Evolutionary conservation across 345 rosid species (phyloP), one percentile per base, ranked within the genome.

Genomic region (Eucalyptus pauciflora): DNA sequence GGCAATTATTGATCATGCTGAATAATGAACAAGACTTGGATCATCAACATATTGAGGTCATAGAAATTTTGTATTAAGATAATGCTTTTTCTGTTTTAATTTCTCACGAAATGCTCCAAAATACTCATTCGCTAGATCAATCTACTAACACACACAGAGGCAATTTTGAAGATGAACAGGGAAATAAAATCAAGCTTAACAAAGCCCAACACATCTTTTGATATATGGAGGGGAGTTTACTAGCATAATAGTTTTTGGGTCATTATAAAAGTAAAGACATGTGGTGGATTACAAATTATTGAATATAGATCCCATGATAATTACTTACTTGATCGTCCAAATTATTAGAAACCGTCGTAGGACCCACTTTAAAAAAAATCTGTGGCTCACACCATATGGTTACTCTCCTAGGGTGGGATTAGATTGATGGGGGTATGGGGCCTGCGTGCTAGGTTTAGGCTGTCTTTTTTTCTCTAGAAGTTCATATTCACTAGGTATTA

Each of bases 221-320:
- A 51, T 51, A 51, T 17, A 15, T 17, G 22, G 1, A 51, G 56
- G 56, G 56, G 2, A 51, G 22, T 16, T 51, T 17, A 51, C 18
- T 51, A 3, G 3, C 54, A 6, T 51, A 17, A 51, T 17, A 15
- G 7, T 51, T 51, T 50, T 6, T 17, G 56, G 56, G 8, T 3
- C 3, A 10, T 12, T 25, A 9, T 56, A 10, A 56, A 56, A 56
- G 6, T 22, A 56, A 56, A 24, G 62, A 24, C 29, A 56, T 56
- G 29, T 5, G 0, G 1, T 4, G 13, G 13, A 25, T 13, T 24
- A 56, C 3, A 24, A 1, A 56, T 24, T 56, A 5, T 56, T 56
- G 29, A 56, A 24, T 33, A 24, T 0, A 6, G 62, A 56, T 13
- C 4, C 62, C 62, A 24, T 0, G 3, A 2, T 24, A 24, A 24